Conservation (phyloP, 2,329 filamentous ascomycete species). For the Diatrype stigma region DNA sequence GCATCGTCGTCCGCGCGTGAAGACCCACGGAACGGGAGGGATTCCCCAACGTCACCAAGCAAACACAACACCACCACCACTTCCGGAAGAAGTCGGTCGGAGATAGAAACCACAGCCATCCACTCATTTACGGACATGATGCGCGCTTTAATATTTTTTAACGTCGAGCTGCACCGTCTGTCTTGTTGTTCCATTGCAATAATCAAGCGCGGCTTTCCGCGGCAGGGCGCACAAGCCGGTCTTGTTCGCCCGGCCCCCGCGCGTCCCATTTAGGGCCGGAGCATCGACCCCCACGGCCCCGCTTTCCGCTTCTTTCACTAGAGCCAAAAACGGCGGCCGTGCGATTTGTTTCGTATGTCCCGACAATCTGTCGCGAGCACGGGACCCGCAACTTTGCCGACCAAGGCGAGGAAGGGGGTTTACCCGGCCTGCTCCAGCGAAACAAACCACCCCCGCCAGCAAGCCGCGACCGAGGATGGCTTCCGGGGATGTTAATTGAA, state of each 20-base stretch:
- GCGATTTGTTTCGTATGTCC: constrained; percentile 27
- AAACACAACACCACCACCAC: too few species aligned
- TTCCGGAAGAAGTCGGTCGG: constrained; percentile 23
- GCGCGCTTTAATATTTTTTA: constrained; percentile 11
- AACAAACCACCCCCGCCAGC: constrained; percentile 6
- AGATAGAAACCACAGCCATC: constrained; percentile 23
- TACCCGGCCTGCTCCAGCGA: constrained; percentile 19
- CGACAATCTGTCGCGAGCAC: constrained; percentile 20
- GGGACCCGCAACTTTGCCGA: constrained; percentile 7
- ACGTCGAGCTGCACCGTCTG: constrained; percentile 26
- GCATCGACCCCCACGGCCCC: constrained; percentile 45
- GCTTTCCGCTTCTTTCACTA: constrained; percentile 13
- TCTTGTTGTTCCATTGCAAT: constrained; percentile 33
- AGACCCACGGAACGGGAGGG: constrained; percentile 18
- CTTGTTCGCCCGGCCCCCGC: constrained; percentile 30
- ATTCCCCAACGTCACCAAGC: constrained; percentile 14
- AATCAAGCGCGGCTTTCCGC: constrained; percentile 22
- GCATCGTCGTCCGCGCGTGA: constrained; percentile 52
- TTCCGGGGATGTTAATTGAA: constrained; percentile 3
- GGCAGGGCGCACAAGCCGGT: constrained; percentile 39
- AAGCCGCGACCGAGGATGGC: not conserved
- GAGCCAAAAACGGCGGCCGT: constrained; percentile 18
- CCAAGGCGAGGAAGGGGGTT: constrained; percentile 6
- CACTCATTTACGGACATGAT: constrained; percentile 29
- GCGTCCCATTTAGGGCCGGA: constrained; percentile 45